These are phyloP conservation scores for Darksidea phi DNA, from an alignment of 495 filamentous ascomycete genomes.

Conservation along the genomic window DNA sequence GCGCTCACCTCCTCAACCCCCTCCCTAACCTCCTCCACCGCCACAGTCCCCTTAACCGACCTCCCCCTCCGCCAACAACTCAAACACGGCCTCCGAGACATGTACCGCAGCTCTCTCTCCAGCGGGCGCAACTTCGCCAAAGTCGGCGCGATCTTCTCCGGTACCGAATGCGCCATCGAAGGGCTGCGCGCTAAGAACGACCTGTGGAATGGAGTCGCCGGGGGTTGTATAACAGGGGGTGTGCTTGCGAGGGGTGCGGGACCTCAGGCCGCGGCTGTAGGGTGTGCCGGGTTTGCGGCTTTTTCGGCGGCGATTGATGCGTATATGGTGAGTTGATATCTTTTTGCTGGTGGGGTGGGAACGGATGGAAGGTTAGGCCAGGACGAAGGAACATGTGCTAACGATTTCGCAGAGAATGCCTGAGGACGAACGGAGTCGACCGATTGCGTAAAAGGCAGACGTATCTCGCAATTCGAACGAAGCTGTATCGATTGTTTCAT, in stretches of 20 bases:
- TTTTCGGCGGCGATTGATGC: constrained; percentile 94
- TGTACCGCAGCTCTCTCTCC: constrained; percentile 79
- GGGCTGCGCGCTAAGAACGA: constrained; percentile 92
- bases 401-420: constrained; percentile 32
- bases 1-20: constrained; percentile 3
- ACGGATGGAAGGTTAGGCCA: not conserved
- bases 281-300: constrained; percentile 92
- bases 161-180: constrained; percentile 95
- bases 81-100: constrained; percentile 82
- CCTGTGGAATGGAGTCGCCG: constrained; percentile 78
- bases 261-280: constrained; percentile 83
- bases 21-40: constrained; percentile 31
- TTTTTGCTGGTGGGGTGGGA: not conserved
- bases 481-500: not conserved
- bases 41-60: constrained; percentile 19
- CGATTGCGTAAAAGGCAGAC: constrained; percentile 23
- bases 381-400: not conserved
- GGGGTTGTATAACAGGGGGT: constrained; percentile 89
- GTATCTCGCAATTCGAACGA: not conserved
- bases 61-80: constrained; percentile 83
- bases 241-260: constrained; percentile 80
- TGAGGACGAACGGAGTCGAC: constrained; percentile 35
- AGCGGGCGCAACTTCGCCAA: constrained; percentile 93
- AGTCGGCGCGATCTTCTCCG: constrained; percentile 84
- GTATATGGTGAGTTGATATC: constrained; percentile 59